Evolutionary conservation across 495 filamentous ascomycete species (phyloP).

Genomic region (Ramalina intermedia): DNA sequence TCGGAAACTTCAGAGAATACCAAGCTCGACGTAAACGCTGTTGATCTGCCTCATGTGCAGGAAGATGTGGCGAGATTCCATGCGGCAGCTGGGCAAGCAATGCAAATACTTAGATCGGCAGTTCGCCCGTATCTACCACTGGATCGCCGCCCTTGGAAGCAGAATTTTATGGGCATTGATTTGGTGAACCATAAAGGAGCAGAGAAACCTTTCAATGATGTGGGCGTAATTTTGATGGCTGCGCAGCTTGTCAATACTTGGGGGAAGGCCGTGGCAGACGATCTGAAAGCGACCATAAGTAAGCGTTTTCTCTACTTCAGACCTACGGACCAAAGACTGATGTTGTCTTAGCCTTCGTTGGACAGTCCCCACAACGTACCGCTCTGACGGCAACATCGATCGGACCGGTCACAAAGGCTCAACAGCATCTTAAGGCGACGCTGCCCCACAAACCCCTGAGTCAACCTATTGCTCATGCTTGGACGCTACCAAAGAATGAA

Average conservation of each 20-base stretch:
- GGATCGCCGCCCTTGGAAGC: not conserved
- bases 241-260: not conserved
- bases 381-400: too few relatives aligned
- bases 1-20: too few relatives aligned
- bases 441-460: not conserved
- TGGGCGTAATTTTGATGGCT: not conserved
- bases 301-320: not conserved
- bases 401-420: not conserved
- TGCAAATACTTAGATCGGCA: not conserved
- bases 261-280: not conserved
- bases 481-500: not conserved
- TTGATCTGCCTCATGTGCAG: too few relatives aligned
- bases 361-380: too few relatives aligned
- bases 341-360: too few relatives aligned
- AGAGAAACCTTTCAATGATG: conserved; percentile 1
- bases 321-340: too few relatives aligned
- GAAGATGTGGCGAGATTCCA: too few relatives aligned
- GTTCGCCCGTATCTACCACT: not conserved
- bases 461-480: conserved; percentile 1
- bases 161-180: not conserved
- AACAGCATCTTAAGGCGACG: not conserved
- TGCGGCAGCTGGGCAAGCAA: not conserved
- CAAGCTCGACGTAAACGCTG: too few relatives aligned
- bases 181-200: not conserved
- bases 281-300: not conserved